These are phyloP conservation scores for Daldinia bambusicola DNA, from an alignment of 495 filamentous ascomycete species.

Conservation along the genomic window DNA sequence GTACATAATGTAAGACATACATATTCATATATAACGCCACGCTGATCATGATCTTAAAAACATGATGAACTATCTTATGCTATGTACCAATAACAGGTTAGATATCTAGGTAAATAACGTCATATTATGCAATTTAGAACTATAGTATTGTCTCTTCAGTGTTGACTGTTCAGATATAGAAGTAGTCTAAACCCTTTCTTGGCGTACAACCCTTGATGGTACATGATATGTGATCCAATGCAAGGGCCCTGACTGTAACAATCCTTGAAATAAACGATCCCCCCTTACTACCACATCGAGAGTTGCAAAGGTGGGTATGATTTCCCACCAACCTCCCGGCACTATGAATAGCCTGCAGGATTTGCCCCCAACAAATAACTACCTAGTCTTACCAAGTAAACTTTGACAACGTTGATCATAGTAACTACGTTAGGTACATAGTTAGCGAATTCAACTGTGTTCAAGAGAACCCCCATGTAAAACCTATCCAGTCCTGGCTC, in stretches of 20 bases:
- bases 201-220: not conserved
- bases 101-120: not conserved
- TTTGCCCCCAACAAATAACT: not conserved
- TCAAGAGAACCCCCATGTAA: not conserved
- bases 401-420: not conserved
- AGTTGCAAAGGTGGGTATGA: not conserved
- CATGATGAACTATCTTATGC: no score
- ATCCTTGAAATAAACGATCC: not conserved
- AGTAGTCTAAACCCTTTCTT: not conserved
- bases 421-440: not conserved
- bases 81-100: not conserved
- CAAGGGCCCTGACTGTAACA: not conserved
- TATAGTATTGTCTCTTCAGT: not conserved
- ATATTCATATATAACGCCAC: no score
- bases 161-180: not conserved
- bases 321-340: slow-evolving; percentile 1
- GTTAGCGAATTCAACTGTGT: no score
- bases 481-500: no score
- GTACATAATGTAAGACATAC: no score
- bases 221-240: not conserved
- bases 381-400: not conserved
- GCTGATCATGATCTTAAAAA: no score
- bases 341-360: slow-evolving; percentile 1
- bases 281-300: not conserved
- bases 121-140: not conserved